phyloP scores from a whole-genome alignment of 441 rosid genomes.

The Erodium chrysanthum region DNA sequence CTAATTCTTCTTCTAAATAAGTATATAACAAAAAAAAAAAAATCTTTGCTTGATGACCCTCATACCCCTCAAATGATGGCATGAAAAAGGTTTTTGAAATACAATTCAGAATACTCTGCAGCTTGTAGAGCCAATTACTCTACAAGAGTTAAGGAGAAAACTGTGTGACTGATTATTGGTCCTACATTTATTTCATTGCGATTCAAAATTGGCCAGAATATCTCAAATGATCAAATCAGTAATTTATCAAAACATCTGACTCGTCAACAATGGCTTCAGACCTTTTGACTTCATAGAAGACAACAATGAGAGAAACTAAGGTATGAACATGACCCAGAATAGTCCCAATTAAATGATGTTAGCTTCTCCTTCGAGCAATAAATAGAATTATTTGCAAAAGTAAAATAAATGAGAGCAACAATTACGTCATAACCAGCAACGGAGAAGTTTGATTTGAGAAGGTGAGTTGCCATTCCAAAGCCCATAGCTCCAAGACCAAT shows the following conservation, averaged over 20 bases:
- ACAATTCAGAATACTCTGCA: neutral
- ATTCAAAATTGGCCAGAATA: neutral
- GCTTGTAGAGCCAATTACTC: neutral
- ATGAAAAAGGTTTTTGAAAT: slow-evolving; percentile 8
- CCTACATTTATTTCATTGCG: neutral
- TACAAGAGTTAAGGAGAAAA: neutral
- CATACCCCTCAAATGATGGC: neutral
- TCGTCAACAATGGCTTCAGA: neutral
- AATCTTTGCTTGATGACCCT: neutral
- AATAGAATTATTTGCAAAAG: slow-evolving; percentile 8
- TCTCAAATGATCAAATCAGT: neutral
- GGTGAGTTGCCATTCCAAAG: slow-evolving; percentile 86
- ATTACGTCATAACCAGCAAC: slow-evolving; percentile 82
- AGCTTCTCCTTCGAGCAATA: slow-evolving; percentile 4
- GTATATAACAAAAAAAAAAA: neutral
- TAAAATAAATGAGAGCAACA: slow-evolving; percentile 16
- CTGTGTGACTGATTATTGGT: neutral
- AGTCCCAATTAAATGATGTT: neutral
- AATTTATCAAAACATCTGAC: neutral
- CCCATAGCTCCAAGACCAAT: slow-evolving; percentile 99
- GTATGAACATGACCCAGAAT: neutral
- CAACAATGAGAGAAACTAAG: neutral
- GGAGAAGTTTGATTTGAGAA: slow-evolving; percentile 53
- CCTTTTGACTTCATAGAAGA: neutral
- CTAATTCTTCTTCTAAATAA: neutral